Evolutionary conservation across 352 stramenopile species (phyloP).

Genomic region (Thalassiosira sp.): DNA sequence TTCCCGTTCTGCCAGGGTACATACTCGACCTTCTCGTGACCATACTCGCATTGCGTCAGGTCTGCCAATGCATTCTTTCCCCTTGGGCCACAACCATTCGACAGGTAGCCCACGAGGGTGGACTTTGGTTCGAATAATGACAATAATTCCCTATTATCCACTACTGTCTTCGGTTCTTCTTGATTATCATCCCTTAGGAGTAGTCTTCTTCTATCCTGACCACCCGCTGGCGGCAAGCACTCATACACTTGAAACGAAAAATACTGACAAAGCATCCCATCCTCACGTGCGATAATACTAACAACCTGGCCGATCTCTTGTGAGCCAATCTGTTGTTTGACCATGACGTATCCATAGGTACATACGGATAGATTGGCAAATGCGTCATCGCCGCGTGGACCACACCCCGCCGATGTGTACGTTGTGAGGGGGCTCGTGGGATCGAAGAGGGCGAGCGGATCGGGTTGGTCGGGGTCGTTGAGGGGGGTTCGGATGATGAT

Average conservation of each 20-base stretch:
- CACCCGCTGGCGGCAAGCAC: constrained; percentile 3
- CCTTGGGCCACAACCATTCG: constrained; percentile 17
- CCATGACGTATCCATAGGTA: constrained; percentile 9
- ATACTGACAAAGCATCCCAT: constrained; percentile 29
- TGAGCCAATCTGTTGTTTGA: not conserved
- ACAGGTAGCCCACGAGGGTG: constrained; percentile 19
- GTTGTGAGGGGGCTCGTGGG: not conserved
- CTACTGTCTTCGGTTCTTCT: too few species aligned
- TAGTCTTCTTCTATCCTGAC: not conserved
- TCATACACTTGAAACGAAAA: constrained; percentile 25
- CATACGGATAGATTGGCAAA: constrained; percentile 1
- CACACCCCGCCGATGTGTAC: constrained; percentile 20
- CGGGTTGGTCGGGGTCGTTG: not conserved
- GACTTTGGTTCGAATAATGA: constrained; percentile 8
- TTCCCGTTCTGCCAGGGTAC: constrained; percentile 25
- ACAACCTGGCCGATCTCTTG: not conserved
- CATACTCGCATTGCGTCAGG: constrained; percentile 21
- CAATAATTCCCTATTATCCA: not conserved
- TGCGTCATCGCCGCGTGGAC: constrained; percentile 17
- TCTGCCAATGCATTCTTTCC: constrained; percentile 15
- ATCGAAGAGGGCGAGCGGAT: not conserved
- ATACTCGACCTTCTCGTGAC: constrained; percentile 22
- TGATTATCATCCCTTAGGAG: not conserved
- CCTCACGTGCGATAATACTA: constrained; percentile 8
- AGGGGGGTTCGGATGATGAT: too few species aligned